These are phyloP conservation scores for Talaromyces albobiverticillius DNA, from an alignment of 2,329 filamentous ascomycete genomes.

Conservation along the genomic window DNA sequence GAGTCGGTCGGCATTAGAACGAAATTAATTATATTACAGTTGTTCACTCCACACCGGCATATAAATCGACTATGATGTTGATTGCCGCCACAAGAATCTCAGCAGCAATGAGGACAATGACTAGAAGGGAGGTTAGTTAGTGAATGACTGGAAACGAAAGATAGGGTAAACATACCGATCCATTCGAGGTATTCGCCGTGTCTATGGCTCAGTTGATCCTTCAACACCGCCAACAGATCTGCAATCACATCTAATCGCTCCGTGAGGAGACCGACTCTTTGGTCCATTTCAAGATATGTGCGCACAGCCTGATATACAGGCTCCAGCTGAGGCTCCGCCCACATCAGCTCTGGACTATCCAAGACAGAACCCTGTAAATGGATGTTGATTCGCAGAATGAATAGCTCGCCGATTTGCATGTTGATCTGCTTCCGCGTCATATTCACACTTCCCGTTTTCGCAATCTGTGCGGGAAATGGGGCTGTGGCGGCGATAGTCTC, in stretches of 20 bases:
- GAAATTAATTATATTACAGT: too few species aligned
- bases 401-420: conserved; percentile 98
- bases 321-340: conserved; percentile 95
- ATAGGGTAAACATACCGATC: conserved; percentile 64
- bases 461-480: conserved; percentile 89
- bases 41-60: conserved; percentile 65
- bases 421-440: conserved; percentile 89
- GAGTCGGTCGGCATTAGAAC: too few species aligned
- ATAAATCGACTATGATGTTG: conserved; percentile 93
- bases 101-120: conserved; percentile 92
- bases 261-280: conserved; percentile 82
- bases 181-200: conserved; percentile 87
- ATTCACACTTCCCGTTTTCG: conserved; percentile 85
- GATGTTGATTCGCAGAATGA: conserved; percentile 96
- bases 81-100: conserved; percentile 91
- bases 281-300: conserved; percentile 97
- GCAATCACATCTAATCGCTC: conserved; percentile 91
- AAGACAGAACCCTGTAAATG: conserved; percentile 95
- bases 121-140: conserved; percentile 43
- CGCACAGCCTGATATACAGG: conserved; percentile 94
- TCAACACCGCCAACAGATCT: conserved; percentile 85
- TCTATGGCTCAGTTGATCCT: conserved; percentile 91
- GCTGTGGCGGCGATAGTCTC: conserved; percentile 92
- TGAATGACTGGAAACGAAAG: neutral
- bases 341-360: conserved; percentile 96